A percentile compares a stretch with the other conserved stretches of the same genome.
These are phyloP conservation scores for Aspergillus ostianus DNA, from an alignment of 495 filamentous ascomycete genomes.

Conservation along the genomic window DNA sequence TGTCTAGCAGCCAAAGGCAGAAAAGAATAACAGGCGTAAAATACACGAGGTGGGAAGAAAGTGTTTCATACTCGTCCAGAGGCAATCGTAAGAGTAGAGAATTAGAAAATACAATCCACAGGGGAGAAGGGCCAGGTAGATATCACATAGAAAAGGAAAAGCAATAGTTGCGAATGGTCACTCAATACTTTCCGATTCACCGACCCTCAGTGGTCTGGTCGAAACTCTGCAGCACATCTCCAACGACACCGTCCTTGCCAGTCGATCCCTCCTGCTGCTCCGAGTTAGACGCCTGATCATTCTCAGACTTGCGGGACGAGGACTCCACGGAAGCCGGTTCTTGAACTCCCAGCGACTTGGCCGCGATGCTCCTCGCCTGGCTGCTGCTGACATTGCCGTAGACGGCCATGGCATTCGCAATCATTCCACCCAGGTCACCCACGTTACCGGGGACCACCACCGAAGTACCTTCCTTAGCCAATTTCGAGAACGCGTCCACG, in stretches of 20 bases:
- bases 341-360: slow-evolving; percentile 42
- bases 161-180: slow-evolving; percentile 4
- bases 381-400: slow-evolving; percentile 89
- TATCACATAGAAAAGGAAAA: slow-evolving; percentile 7
- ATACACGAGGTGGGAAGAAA: background rate
- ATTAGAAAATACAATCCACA: slow-evolving; percentile 1
- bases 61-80: background rate
- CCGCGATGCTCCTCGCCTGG: slow-evolving; percentile 70
- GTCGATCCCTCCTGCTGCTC: slow-evolving; percentile 16
- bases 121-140: background rate
- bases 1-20: background rate
- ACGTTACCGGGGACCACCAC: slow-evolving; percentile 96
- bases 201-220: slow-evolving; percentile 42
- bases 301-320: slow-evolving; percentile 6
- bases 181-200: background rate
- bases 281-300: slow-evolving; percentile 14
- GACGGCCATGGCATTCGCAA: slow-evolving; percentile 90
- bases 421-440: slow-evolving; percentile 96
- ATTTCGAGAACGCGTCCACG: slow-evolving; percentile 87
- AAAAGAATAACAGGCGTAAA: slow-evolving; percentile 7
- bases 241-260: slow-evolving; percentile 39
- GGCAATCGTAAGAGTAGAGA: slow-evolving; percentile 1
- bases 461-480: slow-evolving; percentile 91
- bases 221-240: slow-evolving; percentile 53
- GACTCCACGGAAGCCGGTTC: slow-evolving; percentile 4